phyloP scores from a whole-genome alignment of 164 flowering plant species.

The Amborella trichopoda region DNA sequence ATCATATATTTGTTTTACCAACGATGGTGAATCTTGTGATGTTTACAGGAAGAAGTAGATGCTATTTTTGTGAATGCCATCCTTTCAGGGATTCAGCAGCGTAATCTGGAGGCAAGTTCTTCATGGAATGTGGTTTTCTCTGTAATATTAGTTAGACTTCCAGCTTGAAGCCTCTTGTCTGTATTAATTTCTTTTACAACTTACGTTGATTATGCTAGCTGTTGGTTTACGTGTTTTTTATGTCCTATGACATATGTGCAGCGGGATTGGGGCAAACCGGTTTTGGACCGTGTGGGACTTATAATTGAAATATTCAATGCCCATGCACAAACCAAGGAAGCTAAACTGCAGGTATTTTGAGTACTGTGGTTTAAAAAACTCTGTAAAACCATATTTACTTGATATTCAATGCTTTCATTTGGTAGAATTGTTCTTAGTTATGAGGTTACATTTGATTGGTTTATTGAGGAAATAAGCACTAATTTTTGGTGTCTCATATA shows the following conservation, averaged over 20 bases:
- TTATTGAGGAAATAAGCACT: no score
- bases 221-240: neutral
- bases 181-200: no score
- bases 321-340: slow-evolving; percentile 93
- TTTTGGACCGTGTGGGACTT: slow-evolving; percentile 88
- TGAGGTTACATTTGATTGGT: neutral
- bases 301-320: slow-evolving; percentile 95
- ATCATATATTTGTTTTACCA: no score
- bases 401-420: no score
- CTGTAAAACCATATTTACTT: no score
- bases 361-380: no score
- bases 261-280: slow-evolving; percentile 76
- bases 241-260: slow-evolving; percentile 12
- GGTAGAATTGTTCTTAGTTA: neutral
- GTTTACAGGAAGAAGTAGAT: slow-evolving; percentile 55
- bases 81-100: slow-evolving; percentile 69
- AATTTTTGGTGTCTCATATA: no score
- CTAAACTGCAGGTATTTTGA: slow-evolving; percentile 69
- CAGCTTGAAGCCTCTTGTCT: no score
- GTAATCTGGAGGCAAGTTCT: slow-evolving; percentile 80
- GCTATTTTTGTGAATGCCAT: slow-evolving; percentile 83
- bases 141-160: no score
- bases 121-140: no score
- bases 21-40: neutral
- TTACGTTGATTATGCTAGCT: no score